Evolutionary conservation across 2,329 filamentous ascomycete species (phyloP), one percentile per base, ranked within the genome.

Genomic region (Pseudogymnoascus verrucosus): DNA sequence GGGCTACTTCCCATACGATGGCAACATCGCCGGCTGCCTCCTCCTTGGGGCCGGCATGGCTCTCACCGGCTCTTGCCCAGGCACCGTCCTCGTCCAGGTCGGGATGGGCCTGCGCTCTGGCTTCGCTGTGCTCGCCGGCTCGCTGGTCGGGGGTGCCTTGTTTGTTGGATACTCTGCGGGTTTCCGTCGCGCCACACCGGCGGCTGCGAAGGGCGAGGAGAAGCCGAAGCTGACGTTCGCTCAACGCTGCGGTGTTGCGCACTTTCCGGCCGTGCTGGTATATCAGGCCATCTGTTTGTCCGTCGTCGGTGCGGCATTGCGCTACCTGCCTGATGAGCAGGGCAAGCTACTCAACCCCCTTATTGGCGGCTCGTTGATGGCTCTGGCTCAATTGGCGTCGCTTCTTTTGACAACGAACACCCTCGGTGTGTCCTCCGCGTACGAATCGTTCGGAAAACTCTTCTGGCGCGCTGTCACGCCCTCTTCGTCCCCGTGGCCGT

Each of bases 21-120:
- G 85, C 63, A 89, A 90, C 71, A 73, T 89, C 57, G 68, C 88
- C 67, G 87, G 87, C 63, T 87, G 87, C 4, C 70, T 78, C 14
- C 74, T 89, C 2, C 79, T 88, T 26, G 87, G 87, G 37, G 72
- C 80, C n/a, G 87, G 87, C 63, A 88, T 89, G 86, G 80, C 84
- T 5, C 74, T 89, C 14, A 82, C 85, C 0, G 86, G 85, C 7
- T 82, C 86, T 0, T 89, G 87, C 65, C 85, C 87, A 0, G 87
- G 87, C 0, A 88, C 85, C 0, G 79, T 88, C 5, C 79, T 88
- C 60, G 80, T 82, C 0, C 87, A 90, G 73, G 69, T 84, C 10
- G 85, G 80, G 1, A 75, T 80, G 11, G 81, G 83, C 1, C 75
- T 86, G 2, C 74, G 70, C 1, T 79, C 82, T 0, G 84, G 84